These are phyloP conservation scores for Carex littledalei DNA, from an alignment of 176 grass and related monocot genomes.

Conservation along the genomic window DNA sequence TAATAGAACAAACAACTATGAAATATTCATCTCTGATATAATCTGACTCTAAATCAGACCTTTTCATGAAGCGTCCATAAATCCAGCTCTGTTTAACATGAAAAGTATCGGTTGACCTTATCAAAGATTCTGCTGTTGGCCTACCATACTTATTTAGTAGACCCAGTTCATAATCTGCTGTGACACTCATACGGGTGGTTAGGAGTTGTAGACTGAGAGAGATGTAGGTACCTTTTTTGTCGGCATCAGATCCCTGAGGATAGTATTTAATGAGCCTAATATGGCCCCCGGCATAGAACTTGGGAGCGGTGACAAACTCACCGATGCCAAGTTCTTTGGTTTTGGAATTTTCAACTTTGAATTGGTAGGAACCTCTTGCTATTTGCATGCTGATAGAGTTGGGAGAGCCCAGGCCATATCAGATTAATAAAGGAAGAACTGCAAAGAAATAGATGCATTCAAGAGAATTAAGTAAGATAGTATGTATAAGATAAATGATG, in stretches of 20 bases:
- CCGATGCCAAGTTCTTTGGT: not conserved
- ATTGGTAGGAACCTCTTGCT: slow-evolving; percentile 3
- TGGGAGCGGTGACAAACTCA: not conserved
- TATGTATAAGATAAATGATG: not conserved
- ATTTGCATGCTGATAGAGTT: not conserved
- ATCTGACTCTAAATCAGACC: slow-evolving; percentile 15
- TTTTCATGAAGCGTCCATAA: not conserved
- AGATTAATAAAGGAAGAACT: not conserved
- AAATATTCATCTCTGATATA: slow-evolving; percentile 26
- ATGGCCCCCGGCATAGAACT: slow-evolving; percentile 25
- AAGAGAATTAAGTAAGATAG: not conserved
- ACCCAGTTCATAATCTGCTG: not conserved
- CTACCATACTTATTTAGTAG: slow-evolving; percentile 3
- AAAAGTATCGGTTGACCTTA: not conserved
- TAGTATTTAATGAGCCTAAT: slow-evolving; percentile 26
- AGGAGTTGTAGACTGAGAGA: slow-evolving; percentile 1
- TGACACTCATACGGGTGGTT: not conserved
- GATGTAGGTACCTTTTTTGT: not conserved
- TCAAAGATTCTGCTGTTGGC: not conserved
- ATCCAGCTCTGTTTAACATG: not conserved
- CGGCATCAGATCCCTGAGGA: not conserved
- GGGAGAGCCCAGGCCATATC: not conserved
- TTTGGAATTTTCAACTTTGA: slow-evolving; percentile 19
- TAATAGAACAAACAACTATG: slow-evolving; percentile 21
- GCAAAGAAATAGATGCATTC: not conserved